Base-by-base conservation (phyloP, 2,329 filamentous ascomycete species). In the Neopestalotiopsis clavispora region DNA sequence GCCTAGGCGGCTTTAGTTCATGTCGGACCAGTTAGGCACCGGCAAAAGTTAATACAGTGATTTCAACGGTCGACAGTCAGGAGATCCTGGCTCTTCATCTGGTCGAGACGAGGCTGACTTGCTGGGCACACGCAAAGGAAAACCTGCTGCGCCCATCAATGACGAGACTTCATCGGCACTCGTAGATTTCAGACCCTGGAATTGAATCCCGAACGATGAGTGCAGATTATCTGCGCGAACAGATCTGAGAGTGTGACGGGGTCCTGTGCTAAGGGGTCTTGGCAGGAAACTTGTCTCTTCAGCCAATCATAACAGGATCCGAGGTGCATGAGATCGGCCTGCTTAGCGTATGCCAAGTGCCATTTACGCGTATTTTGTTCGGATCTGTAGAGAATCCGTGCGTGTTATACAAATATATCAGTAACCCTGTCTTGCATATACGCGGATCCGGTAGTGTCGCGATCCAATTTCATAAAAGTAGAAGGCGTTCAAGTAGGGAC, bases 301-400 rank as follows among this genome's bases (percentile, higher is more conserved):
- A 52, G 45, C 45, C 45, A 52, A 52, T 52, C 45, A 52, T 17
- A 20, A n/a, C 17, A 52, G 45, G 45, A 52, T 52, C 45, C 45
- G 45, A 52, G n/a, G 45, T 52, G 45, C 45, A 52, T 52, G 45
- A 52, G 45, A 52, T 52, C 45, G 45, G 45, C 45, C 45, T 52
- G n/a, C 45, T 52, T 52, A 52, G 45, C 45, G 45, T n/a, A 52
- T 17, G 45, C 45, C 45, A 52, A 52, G n/a, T 28, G 23, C 23
- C 23, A 28, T 28, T 28, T 28, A 28, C 23, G 23, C 23, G 23
- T 38, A 20, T 9, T 9, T 52, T 17, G 45, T 20, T 4, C 3
- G 45, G 45, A 52, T 17, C 45, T 52, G 7, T 4, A 52, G 45
- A 52, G 17, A 52, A 52, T 20, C 45, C n/a, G 45, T 52, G 45